Conservation (phyloP, 805 yeast species). For the Cyberlindnera euphorbiiphila region DNA sequence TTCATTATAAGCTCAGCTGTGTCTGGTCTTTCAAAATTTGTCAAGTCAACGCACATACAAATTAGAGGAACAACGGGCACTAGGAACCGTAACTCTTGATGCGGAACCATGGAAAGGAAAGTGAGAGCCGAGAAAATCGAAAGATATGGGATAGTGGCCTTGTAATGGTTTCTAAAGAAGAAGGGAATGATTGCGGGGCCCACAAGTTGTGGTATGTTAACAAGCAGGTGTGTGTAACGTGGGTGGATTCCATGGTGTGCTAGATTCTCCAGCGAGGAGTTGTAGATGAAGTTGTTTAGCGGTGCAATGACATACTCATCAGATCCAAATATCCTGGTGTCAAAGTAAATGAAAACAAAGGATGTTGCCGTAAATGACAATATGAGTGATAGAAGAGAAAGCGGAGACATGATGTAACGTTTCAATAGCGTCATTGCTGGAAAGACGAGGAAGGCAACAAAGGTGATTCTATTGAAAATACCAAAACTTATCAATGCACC, state of each 20-base stretch:
- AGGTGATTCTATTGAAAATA: conserved; percentile 79
- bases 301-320: conserved; percentile 54
- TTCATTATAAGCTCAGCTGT: conserved; percentile 22
- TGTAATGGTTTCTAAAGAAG: conserved; percentile 29
- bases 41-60: conserved; percentile 52
- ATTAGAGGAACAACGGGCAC: conserved; percentile 73
- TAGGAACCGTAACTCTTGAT: conserved; percentile 90
- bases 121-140: conserved; percentile 59
- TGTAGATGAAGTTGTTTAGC: conserved; percentile 71
- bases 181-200: conserved; percentile 67
- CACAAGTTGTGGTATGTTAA: conserved; percentile 74
- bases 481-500: conserved; percentile 63
- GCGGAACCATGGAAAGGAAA: conserved; percentile 71
- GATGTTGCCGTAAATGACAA: conserved; percentile 36
- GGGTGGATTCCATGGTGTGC: conserved; percentile 82
- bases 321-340: conserved; percentile 44
- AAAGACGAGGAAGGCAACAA: conserved; percentile 64
- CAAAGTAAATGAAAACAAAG: conserved; percentile 41
- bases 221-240: conserved; percentile 63
- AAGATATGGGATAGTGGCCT: conserved; percentile 52
- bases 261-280: conserved; percentile 54
- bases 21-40: conserved; percentile 23
- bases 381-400: conserved; percentile 31
- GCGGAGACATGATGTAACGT: conserved; percentile 37
- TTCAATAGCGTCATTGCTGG: conserved; percentile 51